phyloP scores from a whole-genome alignment of 208 protist species.

The Porcisia deanei region DNA sequence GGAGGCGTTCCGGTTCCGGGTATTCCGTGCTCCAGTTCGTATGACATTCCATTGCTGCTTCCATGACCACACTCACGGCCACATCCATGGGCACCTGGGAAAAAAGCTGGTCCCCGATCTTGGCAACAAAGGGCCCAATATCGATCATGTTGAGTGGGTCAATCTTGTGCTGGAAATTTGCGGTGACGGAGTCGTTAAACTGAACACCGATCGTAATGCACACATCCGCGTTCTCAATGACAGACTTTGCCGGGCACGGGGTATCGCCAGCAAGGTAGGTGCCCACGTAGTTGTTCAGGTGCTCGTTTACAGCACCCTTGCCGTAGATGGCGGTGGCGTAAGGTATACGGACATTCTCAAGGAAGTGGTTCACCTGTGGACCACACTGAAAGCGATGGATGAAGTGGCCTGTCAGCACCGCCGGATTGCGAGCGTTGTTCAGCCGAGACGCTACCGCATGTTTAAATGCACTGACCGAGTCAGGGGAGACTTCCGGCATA shows the following conservation, averaged over 20 bases:
- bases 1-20: slow-evolving; percentile 33
- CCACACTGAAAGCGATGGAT: slow-evolving; percentile 36
- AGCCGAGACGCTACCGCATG: slow-evolving; percentile 22
- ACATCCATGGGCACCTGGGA: slow-evolving; percentile 48
- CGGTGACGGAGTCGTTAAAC: slow-evolving; percentile 44
- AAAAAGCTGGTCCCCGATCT: slow-evolving; percentile 43
- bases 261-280: slow-evolving; percentile 39
- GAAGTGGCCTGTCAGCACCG: slow-evolving; percentile 45
- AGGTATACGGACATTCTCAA: slow-evolving; percentile 46
- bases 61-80: slow-evolving; percentile 38
- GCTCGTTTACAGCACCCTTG: slow-evolving; percentile 50
- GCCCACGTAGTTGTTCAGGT: slow-evolving; percentile 52
- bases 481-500: slow-evolving; percentile 23
- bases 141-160: slow-evolving; percentile 40
- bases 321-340: slow-evolving; percentile 39
- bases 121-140: slow-evolving; percentile 47
- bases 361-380: slow-evolving; percentile 34
- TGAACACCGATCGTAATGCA: slow-evolving; percentile 44
- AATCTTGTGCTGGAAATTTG: slow-evolving; percentile 47
- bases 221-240: slow-evolving; percentile 49
- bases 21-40: slow-evolving; percentile 43
- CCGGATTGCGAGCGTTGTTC: slow-evolving; percentile 24
- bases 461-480: slow-evolving; percentile 37
- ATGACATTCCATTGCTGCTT: slow-evolving; percentile 34
- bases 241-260: slow-evolving; percentile 29